These are phyloP conservation scores for Candida sanyaensis DNA, from an alignment of 1,139 yeast species.

Conservation along the genomic window DNA sequence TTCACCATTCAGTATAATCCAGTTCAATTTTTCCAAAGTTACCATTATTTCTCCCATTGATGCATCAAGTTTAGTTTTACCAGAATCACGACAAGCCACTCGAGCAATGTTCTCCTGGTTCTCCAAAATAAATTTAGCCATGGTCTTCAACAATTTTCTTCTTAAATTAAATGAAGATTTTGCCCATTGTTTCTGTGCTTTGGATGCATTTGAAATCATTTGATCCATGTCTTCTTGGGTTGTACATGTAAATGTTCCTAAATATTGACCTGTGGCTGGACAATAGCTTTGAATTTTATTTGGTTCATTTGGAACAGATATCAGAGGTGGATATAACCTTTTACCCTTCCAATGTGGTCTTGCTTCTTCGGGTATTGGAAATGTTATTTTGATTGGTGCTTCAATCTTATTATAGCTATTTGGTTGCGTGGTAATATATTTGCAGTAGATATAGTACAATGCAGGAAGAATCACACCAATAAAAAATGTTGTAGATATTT, in stretches of 20 bases:
- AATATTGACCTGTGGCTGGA: slow-evolving; percentile 91
- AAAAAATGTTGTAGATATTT: slow-evolving; percentile 49
- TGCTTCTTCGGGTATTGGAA: slow-evolving; percentile 79
- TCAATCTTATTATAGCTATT: slow-evolving; percentile 46
- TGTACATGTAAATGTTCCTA: slow-evolving; percentile 71
- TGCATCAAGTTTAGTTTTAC: slow-evolving; percentile 94
- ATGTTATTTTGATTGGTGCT: slow-evolving; percentile 50
- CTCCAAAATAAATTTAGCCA: slow-evolving; percentile 68
- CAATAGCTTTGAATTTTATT: slow-evolving; percentile 78
- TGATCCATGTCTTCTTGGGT: slow-evolving; percentile 68
- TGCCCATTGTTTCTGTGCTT: slow-evolving; percentile 66
- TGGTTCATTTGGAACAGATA: slow-evolving; percentile 60
- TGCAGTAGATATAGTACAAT: slow-evolving; percentile 38
- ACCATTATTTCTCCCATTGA: slow-evolving; percentile 95
- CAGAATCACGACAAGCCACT: slow-evolving; percentile 94
- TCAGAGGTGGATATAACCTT: slow-evolving; percentile 61
- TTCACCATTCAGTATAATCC: slow-evolving; percentile 88
- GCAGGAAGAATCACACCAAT: slow-evolving; percentile 42
- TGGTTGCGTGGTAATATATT: slow-evolving; percentile 40
- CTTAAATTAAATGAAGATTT: slow-evolving; percentile 60
- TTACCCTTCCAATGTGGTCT: slow-evolving; percentile 92
- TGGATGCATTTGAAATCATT: slow-evolving; percentile 53
- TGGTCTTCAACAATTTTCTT: slow-evolving; percentile 67
- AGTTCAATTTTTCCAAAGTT: slow-evolving; percentile 85
- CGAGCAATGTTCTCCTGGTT: slow-evolving; percentile 88